Base-by-base conservation (phyloP, 2,329 filamentous ascomycete species). In the Colletotrichum sublineola region DNA sequence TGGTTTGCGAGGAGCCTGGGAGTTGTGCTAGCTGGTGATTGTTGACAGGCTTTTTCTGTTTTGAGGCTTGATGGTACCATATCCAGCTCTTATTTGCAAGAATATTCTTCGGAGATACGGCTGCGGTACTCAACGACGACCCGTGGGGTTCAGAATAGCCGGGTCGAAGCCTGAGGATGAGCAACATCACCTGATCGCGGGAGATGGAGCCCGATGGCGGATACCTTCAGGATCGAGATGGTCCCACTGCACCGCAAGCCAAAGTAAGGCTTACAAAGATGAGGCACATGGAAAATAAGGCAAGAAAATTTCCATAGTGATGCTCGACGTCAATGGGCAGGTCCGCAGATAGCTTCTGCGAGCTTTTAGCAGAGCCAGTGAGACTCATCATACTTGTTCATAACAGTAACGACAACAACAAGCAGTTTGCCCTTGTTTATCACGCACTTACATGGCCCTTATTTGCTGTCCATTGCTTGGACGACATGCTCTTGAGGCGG, bases 401-500 rank as follows among this genome's bases (percentile, higher is more conserved):
- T 24, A 24, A 29, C 44, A 42, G 29, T 40, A 44, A 44, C 36
- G 11, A 40, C 29, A 40, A 24, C 57, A 60, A 60, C 38, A 29
- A 42, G 24, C 14, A 31, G 24, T 6, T 20, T 29, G n/a, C 36
- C 8, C 38, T 44, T 46, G 15, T 4, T 68, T 5, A 66, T 44
- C 31, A 33, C 57, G n/a, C 63, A 66, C 33, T 44, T 58, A n/a
- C 53, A 42, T 42, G 62, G 53, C 40, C 11, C 24, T 20, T 42
- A 7, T 18, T 42, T 38, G 18, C n/a, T 52, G n/a, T 52, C 52
- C 36, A 31, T 48, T 15, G 40, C n/a, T 52, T 66, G 63, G 4
- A 48, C 50, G 7, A 40, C 14, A 66, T 66, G 42, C n/a, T 58
- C 53, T 58, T 66, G 38, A 38, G 50, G 20, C 33, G 20, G 55